Evolutionary conservation across 192 early-diverging fungal species (phyloP), one percentile per base, ranked within the genome.

Genomic region (Coemansia pectinata): DNA sequence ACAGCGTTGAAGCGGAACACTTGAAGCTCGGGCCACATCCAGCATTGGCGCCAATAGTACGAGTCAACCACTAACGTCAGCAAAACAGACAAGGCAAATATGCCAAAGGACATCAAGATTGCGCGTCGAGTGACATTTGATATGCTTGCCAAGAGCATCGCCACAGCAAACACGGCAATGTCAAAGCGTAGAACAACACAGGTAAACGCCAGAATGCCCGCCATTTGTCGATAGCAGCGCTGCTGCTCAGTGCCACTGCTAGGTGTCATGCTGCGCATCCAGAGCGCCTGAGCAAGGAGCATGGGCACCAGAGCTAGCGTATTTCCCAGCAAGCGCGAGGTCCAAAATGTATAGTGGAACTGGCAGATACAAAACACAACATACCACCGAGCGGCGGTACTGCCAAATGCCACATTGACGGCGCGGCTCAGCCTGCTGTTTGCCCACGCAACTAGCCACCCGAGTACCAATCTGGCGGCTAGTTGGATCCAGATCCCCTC

Each of bases 331-430:
- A 93, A 88, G 53, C 96, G 87, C 6, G 89, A 91, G 21, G 88
- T 89, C 93, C 96, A 98, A 75, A 95, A 99, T 36, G 90, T 79
- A 59, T 89, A 81, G 72, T 99, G 95, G 76, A 99, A 97, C 73
- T 98, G 96, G 62, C 77, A 87, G 85, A 93, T 34, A 78, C 84
- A 12, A 59, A 76, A 41, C 81, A 85, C 27, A 76, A 85, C 31
- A 63, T 73, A 84, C 77, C 76, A 79, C 34, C 47, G 25, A 6
- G 77, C 73, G 11, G 77, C 39, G 3, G 60, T 65, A 53, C 48
- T 63, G 21, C 94, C 92, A 73, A 94, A 93, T 41, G 84, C 72
- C 6, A 59, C 58, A 6, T 55, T 52, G 27, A 93, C 76, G 12
- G 87, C 86, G 14, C 45, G 45, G 2, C 90, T 78, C 52, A 94